These are phyloP conservation scores for Closterium sp. DNA, from an alignment of 139 green algal genomes.

Conservation along the genomic window DNA sequence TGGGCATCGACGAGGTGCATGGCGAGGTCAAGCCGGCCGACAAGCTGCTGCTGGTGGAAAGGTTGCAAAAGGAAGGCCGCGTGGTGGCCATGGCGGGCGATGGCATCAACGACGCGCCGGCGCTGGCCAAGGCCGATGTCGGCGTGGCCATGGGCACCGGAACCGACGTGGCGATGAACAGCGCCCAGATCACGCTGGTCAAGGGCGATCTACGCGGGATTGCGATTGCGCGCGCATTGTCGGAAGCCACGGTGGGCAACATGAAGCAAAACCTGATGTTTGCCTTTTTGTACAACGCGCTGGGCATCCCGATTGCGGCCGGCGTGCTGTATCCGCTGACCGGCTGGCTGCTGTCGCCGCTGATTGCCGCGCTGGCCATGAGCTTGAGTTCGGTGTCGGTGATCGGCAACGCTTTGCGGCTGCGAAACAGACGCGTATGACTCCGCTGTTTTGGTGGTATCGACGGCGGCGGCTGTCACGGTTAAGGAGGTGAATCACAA, in stretches of 20 bases:
- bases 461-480: too few species aligned
- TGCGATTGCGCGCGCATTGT: slow-evolving; percentile 72
- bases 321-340: slow-evolving; percentile 69
- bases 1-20: slow-evolving; percentile 50
- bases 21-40: slow-evolving; percentile 72
- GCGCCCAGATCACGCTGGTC: slow-evolving; percentile 91
- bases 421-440: too few species aligned
- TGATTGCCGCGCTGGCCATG: slow-evolving; percentile 80
- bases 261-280: slow-evolving; percentile 88
- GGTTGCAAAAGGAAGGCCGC: slow-evolving; percentile 30
- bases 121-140: slow-evolving; percentile 74
- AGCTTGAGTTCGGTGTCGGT: slow-evolving; percentile 78
- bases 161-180: slow-evolving; percentile 69
- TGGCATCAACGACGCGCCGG: slow-evolving; percentile 90
- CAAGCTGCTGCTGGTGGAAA: slow-evolving; percentile 68
- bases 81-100: slow-evolving; percentile 92
- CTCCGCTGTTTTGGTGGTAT: too few species aligned
- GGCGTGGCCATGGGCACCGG: slow-evolving; percentile 64
- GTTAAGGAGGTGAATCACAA: too few species aligned
- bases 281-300: slow-evolving; percentile 86
- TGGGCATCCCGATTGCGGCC: slow-evolving; percentile 84
- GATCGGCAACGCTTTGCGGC: slow-evolving; percentile 78
- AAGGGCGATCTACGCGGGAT: slow-evolving; percentile 77
- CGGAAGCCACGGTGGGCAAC: slow-evolving; percentile 70
- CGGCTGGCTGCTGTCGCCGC: slow-evolving; percentile 78